Evolutionary conservation across 2,329 filamentous ascomycete species (phyloP).

Genomic region (Aspergillus udagawae): DNA sequence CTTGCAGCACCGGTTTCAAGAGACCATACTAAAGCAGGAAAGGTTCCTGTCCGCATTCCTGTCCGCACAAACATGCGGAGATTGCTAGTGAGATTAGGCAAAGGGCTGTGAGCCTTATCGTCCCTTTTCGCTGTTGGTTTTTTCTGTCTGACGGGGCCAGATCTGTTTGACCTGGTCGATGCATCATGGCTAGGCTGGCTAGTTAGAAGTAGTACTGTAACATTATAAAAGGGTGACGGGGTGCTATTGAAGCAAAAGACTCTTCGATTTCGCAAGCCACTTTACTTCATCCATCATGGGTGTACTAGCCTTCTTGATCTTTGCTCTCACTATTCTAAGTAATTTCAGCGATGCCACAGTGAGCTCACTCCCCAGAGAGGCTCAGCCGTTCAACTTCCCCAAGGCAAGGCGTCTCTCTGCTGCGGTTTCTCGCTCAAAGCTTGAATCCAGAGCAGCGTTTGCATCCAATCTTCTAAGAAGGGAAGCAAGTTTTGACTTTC

Average conservation of each 20-base stretch:
- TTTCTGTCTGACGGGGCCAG: background rate
- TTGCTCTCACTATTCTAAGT: background rate
- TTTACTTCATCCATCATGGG: background rate
- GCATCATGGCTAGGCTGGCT: background rate
- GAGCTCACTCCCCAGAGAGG: background rate
- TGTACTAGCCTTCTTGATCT: background rate
- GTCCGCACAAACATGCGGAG: background rate
- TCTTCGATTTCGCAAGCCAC: background rate
- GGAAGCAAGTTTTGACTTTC: slow-evolving; percentile 1
- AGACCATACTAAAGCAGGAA: background rate
- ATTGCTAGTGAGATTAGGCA: background rate
- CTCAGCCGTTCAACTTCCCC: background rate
- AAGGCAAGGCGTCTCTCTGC: background rate
- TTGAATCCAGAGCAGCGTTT: background rate
- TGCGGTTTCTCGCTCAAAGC: background rate
- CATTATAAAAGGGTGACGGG: background rate
- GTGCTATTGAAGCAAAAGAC: background rate
- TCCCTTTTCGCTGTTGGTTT: background rate
- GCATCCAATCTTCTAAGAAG: background rate
- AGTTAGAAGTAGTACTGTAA: background rate
- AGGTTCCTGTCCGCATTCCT: background rate
- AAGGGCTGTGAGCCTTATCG: background rate
- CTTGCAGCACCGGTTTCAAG: background rate
- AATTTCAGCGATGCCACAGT: background rate
- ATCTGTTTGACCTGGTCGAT: background rate